Evolutionary conservation across 2,329 filamentous ascomycete genomes (phyloP), one percentile per base, ranked within the genome.

Genomic region (Hypomyces rosellus): DNA sequence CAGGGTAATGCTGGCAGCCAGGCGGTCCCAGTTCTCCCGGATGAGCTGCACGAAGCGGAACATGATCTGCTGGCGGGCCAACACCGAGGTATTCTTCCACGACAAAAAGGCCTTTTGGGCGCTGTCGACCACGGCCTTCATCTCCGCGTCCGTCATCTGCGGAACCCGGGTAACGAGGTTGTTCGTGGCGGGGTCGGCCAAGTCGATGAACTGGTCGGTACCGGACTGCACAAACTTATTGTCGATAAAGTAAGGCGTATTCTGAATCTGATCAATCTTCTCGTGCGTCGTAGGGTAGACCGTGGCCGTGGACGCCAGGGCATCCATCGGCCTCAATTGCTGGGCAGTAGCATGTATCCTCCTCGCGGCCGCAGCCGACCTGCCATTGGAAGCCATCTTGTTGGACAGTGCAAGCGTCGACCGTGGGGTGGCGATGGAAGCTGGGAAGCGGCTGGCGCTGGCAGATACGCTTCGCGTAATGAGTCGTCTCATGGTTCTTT

Each of bases 121-220:
- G 64, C 85, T 88, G 57, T 81, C 85, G 2, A 91, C 86, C 6
- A 84, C 85, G 13, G 85, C 84, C 68, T 79, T 78, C 61, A 93
- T 80, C 74, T 93, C 88, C 51, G 73, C 82, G 64, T 88, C 81
- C 13, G 88, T 92, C 70, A 84, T 88, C 72, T 92, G 86, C 15
- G 88, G 88, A 25, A 92, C 88, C 46, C 88, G 81, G 13, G 88
- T 92, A 55, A 93, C 84, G 57, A 92, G 78, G 70, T 90, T 87
- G 74, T 91, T 92, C 61, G 88, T 92, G 45, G 88, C 88, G 16
- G 88, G 88, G 69, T 93, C 88, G 69, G 88, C 75, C 57, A 93
- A 74, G 62, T 90, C 86, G 66, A 92, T 89, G 76, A 84, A 89
- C 71, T 85, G 74, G 53, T 81, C 77, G 25, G 88, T 75, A 61